phyloP scores from a whole-genome alignment of 176 grass and related monocot species.

The Metroxylon sagu region DNA sequence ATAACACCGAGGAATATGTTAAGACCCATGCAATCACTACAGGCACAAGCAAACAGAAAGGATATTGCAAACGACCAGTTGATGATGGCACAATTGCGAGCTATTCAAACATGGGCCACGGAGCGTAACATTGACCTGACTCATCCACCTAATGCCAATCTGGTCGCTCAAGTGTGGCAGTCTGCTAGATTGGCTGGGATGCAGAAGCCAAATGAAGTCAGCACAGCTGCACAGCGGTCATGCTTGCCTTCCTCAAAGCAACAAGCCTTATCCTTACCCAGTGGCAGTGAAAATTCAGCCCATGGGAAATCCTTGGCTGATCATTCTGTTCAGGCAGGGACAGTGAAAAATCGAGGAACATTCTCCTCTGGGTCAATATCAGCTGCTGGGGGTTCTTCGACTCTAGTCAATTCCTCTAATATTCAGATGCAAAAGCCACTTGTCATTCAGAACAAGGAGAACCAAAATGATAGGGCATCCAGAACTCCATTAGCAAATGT shows the following conservation, averaged over 20 bases:
- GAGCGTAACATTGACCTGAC: conserved; percentile 79
- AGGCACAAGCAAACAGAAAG: conserved; percentile 27
- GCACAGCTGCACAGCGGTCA: conserved; percentile 37
- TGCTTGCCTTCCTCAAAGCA: conserved; percentile 27
- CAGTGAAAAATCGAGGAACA: conserved; percentile 41
- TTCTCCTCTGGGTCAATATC: conserved; percentile 33
- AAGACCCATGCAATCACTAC: conserved; percentile 36
- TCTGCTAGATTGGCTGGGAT: conserved; percentile 41
- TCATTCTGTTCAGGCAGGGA: too few species aligned
- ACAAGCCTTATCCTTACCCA: conserved; percentile 41
- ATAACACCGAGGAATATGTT: conserved; percentile 32
- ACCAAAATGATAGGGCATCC: conserved; percentile 44
- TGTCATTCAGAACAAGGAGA: conserved; percentile 34
- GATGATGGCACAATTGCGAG: conserved; percentile 55
- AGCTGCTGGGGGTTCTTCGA: conserved; percentile 34
- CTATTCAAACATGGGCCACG: conserved; percentile 81
- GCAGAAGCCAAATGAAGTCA: conserved; percentile 59
- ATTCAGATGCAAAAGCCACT: conserved; percentile 58
- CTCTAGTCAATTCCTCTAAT: conserved; percentile 44
- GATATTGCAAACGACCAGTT: conserved; percentile 33
- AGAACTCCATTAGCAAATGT: conserved; percentile 38
- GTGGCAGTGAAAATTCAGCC: conserved; percentile 43
- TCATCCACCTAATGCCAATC: conserved; percentile 64
- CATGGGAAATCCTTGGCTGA: conserved; percentile 26
- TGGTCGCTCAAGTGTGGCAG: conserved; percentile 76